Evolutionary conservation across 495 filamentous ascomycete genomes (phyloP).

Genomic region (Zalerion maritima): DNA sequence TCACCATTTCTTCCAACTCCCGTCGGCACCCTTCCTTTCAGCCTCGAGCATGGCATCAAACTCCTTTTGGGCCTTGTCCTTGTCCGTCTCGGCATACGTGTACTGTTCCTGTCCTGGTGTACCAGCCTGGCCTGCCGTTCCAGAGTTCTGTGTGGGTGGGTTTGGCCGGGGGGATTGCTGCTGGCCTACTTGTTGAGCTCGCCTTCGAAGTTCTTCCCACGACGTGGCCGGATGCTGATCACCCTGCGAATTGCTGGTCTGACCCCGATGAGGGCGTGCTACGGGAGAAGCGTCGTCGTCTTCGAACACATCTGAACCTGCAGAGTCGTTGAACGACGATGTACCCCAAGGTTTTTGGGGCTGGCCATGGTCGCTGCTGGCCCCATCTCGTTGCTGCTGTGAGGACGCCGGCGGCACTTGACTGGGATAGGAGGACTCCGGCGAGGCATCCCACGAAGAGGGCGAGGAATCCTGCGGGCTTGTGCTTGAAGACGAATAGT

Average conservation of each 20-base stretch:
- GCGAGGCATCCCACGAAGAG: background rate
- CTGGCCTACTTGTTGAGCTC: slow-evolving; percentile 12
- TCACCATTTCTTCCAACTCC: no score
- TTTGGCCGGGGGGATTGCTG: slow-evolving; percentile 9
- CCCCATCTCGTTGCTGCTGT: slow-evolving; percentile 5
- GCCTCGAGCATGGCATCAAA: slow-evolving; percentile 27
- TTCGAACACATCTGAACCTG: slow-evolving; percentile 19
- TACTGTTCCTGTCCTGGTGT: slow-evolving; percentile 13
- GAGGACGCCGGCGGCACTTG: slow-evolving; percentile 1
- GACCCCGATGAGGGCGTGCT: slow-evolving; percentile 11
- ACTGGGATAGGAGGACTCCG: background rate
- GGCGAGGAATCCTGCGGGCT: slow-evolving; percentile 1
- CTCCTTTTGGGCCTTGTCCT: slow-evolving; percentile 28
- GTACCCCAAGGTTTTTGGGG: slow-evolving; percentile 1
- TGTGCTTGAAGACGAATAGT: no score
- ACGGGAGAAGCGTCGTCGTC: slow-evolving; percentile 26
- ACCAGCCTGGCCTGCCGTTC: slow-evolving; percentile 1
- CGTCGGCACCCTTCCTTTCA: slow-evolving; percentile 16
- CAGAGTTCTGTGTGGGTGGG: slow-evolving; percentile 4
- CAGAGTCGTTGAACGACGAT: slow-evolving; percentile 14
- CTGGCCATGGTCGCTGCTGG: slow-evolving; percentile 1
- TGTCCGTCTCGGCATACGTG: slow-evolving; percentile 19
- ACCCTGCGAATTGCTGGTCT: slow-evolving; percentile 6
- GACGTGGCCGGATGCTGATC: slow-evolving; percentile 2
- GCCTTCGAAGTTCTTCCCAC: slow-evolving; percentile 11